phyloP scores from a whole-genome alignment of 116 monocot species.

The Papilionanthe hybrid region DNA sequence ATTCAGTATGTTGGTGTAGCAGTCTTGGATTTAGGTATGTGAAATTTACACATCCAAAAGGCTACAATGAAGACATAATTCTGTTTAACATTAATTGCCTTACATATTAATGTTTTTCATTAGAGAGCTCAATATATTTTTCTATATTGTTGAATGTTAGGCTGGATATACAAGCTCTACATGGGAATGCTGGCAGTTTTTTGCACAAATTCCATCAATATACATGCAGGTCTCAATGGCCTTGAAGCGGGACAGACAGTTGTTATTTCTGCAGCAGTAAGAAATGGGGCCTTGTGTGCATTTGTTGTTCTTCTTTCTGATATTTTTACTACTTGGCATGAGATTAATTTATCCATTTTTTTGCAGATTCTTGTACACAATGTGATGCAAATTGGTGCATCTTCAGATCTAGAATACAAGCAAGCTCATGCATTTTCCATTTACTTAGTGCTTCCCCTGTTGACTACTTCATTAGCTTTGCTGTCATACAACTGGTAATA shows the following conservation, averaged over 20 bases:
- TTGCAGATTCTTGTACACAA: constrained; percentile 92
- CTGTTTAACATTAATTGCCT: background rate
- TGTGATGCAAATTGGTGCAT: constrained; percentile 92
- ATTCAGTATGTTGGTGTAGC: constrained; percentile 58
- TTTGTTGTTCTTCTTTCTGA: background rate
- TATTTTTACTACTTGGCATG: background rate
- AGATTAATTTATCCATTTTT: constrained; percentile 1
- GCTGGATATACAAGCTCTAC: constrained; percentile 85
- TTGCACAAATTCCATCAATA: constrained; percentile 91
- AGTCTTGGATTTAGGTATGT: constrained; percentile 78
- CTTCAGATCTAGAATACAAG: constrained; percentile 58
- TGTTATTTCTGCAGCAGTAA: constrained; percentile 87
- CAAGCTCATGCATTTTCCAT: constrained; percentile 97
- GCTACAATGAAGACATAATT: background rate
- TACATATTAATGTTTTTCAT: background rate
- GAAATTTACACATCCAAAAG: background rate
- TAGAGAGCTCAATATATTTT: background rate
- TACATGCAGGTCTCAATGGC: constrained; percentile 93
- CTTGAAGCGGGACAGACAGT: constrained; percentile 93
- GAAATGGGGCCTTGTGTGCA: constrained; percentile 5
- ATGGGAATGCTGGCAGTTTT: constrained; percentile 92
- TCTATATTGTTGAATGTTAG: constrained; percentile 27
- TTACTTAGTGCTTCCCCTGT: constrained; percentile 72
- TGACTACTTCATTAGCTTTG: constrained; percentile 84
- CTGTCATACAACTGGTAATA: constrained; percentile 89